Base-by-base conservation (phyloP, 2,329 filamentous ascomycete species). In the Diaporthe helianthi region DNA sequence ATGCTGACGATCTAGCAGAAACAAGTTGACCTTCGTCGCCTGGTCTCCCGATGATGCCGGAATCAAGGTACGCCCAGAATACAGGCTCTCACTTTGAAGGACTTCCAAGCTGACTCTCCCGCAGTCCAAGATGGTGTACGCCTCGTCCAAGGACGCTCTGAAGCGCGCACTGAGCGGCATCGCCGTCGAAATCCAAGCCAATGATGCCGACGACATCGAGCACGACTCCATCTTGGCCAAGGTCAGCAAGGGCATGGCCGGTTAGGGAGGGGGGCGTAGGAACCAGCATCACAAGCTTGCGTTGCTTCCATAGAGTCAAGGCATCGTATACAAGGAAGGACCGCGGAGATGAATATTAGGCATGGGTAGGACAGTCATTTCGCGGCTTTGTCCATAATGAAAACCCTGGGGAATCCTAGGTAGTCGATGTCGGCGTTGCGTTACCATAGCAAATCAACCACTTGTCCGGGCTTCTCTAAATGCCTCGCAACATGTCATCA, bases 91-190 rank as follows among this genome's bases (percentile, higher is more conserved):
- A 68, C 52, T 22, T 73, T 29, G 41, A 19, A 64, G 70, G 74
- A 70, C 76, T 9, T n/a, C 17, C 46, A 41, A 38, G 47, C 52
- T 47, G 38, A 67, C 61, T 33, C 33, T 51, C 73, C 24, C 36
- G 41, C 74, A 94, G 92, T 87, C 91, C 82, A 94, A 94, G 87
- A 96, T 96, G 93, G 87, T 94, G 81, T 96, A 95, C 86, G 92
- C 92, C 76, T 92, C 93, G 65, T 96, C 93, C 82, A 96, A 95
- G 85, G 92, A 94, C 77, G 91, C 92, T 71, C 87, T 96, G 75
- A 95, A 94, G 88, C 90, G 90, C 81, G 82, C 91, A 63, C 87
- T 96, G 73, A 92, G 88, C 78, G 92, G 92, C 73, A 83, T 95
- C 75, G 91, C 90, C 71, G 83, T 85, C 76, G 92, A 95, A 80